Percentiles rank a stretch among this genome's conserved stretches.
phyloP scores from a whole-genome alignment of 495 filamentous ascomycete genomes.

The Podospora appendiculata region DNA sequence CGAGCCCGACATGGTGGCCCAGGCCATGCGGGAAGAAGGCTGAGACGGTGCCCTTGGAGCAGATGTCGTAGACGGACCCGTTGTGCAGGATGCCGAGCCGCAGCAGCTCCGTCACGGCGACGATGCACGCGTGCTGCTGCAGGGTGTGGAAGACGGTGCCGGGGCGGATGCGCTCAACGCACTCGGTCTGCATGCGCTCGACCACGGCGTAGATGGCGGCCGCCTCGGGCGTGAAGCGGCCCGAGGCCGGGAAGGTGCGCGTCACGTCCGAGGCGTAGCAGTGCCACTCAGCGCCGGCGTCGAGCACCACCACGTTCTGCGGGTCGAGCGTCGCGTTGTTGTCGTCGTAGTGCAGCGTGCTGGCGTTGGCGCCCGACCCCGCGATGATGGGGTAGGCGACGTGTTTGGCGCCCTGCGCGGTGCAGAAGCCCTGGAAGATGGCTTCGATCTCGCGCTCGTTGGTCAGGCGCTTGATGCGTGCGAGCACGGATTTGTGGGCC shows the following conservation, averaged over 20 bases:
- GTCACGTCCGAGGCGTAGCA: conserved; percentile 92
- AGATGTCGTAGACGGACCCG: conserved; percentile 56
- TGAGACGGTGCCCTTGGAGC: conserved; percentile 55
- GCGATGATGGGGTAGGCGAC: conserved; percentile 88
- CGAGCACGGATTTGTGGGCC: conserved; percentile 64
- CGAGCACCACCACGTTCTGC: conserved; percentile 67
- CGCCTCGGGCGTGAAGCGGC: conserved; percentile 57
- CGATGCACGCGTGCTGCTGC: conserved; percentile 60
- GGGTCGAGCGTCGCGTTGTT: conserved; percentile 66
- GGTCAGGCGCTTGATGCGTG: conserved; percentile 46
- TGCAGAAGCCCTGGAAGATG: conserved; percentile 62
- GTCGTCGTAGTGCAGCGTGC: conserved; percentile 74
- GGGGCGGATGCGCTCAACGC: conserved; percentile 56
- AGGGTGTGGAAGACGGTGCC: conserved; percentile 61
- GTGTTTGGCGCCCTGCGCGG: conserved; percentile 59
- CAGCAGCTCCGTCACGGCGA: conserved; percentile 64
- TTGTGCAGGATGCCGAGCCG: conserved; percentile 57
- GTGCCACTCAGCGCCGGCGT: conserved; percentile 77
- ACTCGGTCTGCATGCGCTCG: conserved; percentile 72
- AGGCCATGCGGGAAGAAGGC: conserved; percentile 91
- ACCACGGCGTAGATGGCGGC: conserved; percentile 68
- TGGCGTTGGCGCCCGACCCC: conserved; percentile 68
- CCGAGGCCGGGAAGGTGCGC: conserved; percentile 70
- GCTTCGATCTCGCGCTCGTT: conserved; percentile 84
- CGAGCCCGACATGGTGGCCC: conserved; percentile 83